Conservation (phyloP, 192 early-diverging fungal species). For the Backusella westeae region DNA sequence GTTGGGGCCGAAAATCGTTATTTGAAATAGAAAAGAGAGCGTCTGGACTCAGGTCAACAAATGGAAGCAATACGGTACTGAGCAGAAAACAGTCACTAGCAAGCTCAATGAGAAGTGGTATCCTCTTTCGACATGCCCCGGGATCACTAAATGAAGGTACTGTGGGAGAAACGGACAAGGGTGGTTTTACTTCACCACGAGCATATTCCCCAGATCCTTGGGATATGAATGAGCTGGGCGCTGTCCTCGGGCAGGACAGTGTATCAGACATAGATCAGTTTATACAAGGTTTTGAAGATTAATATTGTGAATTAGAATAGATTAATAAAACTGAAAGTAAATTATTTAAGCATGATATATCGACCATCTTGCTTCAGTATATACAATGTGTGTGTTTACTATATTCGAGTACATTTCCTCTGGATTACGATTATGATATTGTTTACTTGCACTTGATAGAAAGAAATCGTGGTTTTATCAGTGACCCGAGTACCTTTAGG, state of each 20-base stretch:
- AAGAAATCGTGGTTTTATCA: too few species aligned
- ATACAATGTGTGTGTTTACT: too few species aligned
- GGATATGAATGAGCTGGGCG: neutral
- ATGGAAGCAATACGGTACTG: neutral
- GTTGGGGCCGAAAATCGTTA: constrained; percentile 2
- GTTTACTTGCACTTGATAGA: too few species aligned
- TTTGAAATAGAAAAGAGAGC: neutral
- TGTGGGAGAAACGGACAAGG: neutral
- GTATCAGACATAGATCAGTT: constrained; percentile 9
- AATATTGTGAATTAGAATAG: neutral
- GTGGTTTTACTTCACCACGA: neutral
- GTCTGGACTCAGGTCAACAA: neutral
- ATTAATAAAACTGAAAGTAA: neutral
- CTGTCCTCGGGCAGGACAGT: neutral
- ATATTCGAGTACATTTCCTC: too few species aligned
- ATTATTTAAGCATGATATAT: neutral
- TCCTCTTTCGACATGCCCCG: neutral
- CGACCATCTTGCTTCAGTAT: too few species aligned
- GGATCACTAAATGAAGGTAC: neutral
- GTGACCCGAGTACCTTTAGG: too few species aligned
- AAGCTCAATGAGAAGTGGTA: neutral
- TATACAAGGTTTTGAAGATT: constrained; percentile 13
- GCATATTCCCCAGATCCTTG: neutral
- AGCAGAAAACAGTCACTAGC: constrained; percentile 10
- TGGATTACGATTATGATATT: too few species aligned